These are phyloP conservation scores for Aspergillus diversus DNA, from an alignment of 495 filamentous ascomycete genomes.

Conservation along the genomic window DNA sequence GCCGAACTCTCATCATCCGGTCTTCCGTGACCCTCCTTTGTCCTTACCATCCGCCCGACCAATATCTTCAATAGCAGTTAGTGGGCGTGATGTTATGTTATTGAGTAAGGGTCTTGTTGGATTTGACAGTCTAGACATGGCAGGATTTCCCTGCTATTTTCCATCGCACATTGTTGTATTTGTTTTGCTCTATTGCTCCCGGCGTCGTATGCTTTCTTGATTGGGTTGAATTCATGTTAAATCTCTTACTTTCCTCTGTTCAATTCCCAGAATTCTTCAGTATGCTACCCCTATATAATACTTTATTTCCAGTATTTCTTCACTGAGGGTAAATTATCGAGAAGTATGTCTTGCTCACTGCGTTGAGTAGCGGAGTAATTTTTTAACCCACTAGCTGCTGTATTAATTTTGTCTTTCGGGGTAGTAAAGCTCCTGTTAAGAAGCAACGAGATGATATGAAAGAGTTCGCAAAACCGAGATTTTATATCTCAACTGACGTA, in stretches of 20 bases:
- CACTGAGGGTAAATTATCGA: not conserved
- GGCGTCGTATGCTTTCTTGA: slow-evolving; percentile 44
- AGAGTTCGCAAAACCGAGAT: not conserved
- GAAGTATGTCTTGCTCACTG: no score
- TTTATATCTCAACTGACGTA: not conserved
- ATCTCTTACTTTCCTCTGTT: slow-evolving; percentile 28
- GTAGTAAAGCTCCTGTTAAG: not conserved
- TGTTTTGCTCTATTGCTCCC: slow-evolving; percentile 33
- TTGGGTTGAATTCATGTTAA: slow-evolving; percentile 38
- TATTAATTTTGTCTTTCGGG: not conserved
- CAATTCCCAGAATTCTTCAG: slow-evolving; percentile 30
- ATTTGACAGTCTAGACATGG: slow-evolving; percentile 43
- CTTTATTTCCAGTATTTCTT: slow-evolving; percentile 18
- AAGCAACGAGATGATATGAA: not conserved
- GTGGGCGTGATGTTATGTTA: slow-evolving; percentile 12
- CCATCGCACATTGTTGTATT: slow-evolving; percentile 27
- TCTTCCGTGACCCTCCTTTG: slow-evolving; percentile 18
- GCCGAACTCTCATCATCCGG: slow-evolving; percentile 17
- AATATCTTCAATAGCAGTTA: slow-evolving; percentile 25
- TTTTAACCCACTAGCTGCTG: no score
- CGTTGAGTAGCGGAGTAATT: no score
- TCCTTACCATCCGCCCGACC: slow-evolving; percentile 14
- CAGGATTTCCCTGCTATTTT: slow-evolving; percentile 34
- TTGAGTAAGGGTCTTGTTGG: slow-evolving; percentile 32
- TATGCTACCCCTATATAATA: slow-evolving; percentile 52